phyloP scores from a whole-genome alignment of 2,329 filamentous ascomycete species.

The Penicillium sp. region DNA sequence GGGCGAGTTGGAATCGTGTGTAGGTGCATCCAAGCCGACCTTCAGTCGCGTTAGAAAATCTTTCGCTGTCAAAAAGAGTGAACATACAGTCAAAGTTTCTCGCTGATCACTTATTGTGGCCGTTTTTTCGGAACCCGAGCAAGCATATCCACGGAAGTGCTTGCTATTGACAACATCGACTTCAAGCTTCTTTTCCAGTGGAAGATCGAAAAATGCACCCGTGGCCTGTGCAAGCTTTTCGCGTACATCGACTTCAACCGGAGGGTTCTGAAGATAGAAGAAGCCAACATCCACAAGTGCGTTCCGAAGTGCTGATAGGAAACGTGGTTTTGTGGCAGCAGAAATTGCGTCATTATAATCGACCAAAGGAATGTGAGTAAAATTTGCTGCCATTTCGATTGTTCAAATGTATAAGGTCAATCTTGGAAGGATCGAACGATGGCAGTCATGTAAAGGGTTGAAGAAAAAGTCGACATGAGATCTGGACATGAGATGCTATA shows the following conservation, averaged over 20 bases:
- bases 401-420: not conserved
- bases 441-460: not conserved
- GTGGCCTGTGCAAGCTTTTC: constrained; percentile 1
- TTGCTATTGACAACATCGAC: too few species aligned
- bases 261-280: constrained; percentile 20
- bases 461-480: not conserved
- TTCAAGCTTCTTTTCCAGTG: too few species aligned
- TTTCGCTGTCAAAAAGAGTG: too few species aligned
- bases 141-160: too few species aligned
- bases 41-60: too few species aligned
- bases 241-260: constrained; percentile 8
- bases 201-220: too few species aligned
- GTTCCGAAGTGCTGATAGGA: not conserved
- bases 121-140: too few species aligned
- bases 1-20: too few species aligned
- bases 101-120: too few species aligned
- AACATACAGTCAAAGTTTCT: too few species aligned
- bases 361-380: not conserved
- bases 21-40: too few species aligned
- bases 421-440: not conserved
- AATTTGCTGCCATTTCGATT: not conserved
- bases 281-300: constrained; percentile 23
- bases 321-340: not conserved
- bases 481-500: not conserved
- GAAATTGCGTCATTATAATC: not conserved